A percentile compares a stretch with the other conserved stretches of the same genome.
phyloP scores from a whole-genome alignment of 768 basidiomycete species.

The Cubamyces lactineus region DNA sequence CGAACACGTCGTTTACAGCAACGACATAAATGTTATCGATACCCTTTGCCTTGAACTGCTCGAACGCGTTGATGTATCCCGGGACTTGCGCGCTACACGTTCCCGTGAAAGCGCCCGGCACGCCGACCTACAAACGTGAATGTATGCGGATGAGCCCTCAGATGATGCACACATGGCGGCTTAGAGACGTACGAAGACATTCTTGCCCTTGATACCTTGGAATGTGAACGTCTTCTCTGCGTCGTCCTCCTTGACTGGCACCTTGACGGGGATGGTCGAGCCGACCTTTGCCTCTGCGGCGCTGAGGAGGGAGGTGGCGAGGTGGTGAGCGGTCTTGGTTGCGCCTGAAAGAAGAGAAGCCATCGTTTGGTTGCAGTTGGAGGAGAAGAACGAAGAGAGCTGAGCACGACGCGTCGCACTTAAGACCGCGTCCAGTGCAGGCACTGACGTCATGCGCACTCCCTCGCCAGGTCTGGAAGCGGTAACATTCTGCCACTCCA shows the following conservation, averaged over 20 bases:
- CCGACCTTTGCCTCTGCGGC: constrained; percentile 52
- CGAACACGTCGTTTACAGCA: constrained; percentile 79
- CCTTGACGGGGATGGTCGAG: constrained; percentile 48
- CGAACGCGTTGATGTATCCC: constrained; percentile 64
- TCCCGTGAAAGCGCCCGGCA: constrained; percentile 79
- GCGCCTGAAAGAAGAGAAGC: constrained; percentile 49
- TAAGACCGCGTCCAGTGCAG: too few species aligned
- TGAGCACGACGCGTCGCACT: not conserved
- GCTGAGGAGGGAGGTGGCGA: constrained; percentile 53
- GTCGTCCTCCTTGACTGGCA: constrained; percentile 61
- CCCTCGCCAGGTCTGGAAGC: not conserved
- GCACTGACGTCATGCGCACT: constrained; percentile 20
- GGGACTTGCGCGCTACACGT: constrained; percentile 68
- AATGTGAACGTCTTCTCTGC: constrained; percentile 47
- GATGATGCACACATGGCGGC: not conserved
- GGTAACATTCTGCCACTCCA: not conserved
- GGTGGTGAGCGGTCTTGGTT: constrained; percentile 57
- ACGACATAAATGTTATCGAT: constrained; percentile 72
- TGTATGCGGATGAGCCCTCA: not conserved
- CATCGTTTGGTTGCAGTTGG: constrained; percentile 39
- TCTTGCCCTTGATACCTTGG: constrained; percentile 55
- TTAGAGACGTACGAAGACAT: constrained; percentile 51
- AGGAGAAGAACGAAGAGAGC: not conserved
- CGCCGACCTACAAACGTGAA: constrained; percentile 54
- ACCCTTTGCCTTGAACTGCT: constrained; percentile 77